Evolutionary conservation across 352 stramenopile species (phyloP).

Genomic region (Phytophthora sp.): DNA sequence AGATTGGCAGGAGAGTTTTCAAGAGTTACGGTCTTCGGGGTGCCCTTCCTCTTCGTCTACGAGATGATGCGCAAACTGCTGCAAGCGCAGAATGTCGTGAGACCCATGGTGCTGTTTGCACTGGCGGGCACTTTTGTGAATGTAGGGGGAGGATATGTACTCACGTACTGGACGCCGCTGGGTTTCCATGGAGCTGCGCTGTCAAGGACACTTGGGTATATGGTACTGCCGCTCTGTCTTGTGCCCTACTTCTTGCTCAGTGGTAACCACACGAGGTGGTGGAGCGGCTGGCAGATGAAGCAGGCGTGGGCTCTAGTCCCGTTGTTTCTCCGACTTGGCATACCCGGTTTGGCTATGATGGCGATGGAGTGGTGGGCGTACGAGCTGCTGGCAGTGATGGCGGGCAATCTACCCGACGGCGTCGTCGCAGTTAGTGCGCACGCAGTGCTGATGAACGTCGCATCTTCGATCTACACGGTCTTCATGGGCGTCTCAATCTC

Average conservation of each 20-base stretch:
- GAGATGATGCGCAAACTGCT: slow-evolving; percentile 78
- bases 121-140: slow-evolving; percentile 68
- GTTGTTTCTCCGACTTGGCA: slow-evolving; percentile 59
- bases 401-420: slow-evolving; percentile 68
- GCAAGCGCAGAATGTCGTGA: slow-evolving; percentile 76
- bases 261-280: slow-evolving; percentile 42
- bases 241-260: slow-evolving; percentile 57
- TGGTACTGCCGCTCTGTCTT: slow-evolving; percentile 56
- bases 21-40: slow-evolving; percentile 61
- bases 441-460: slow-evolving; percentile 76
- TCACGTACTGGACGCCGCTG: slow-evolving; percentile 70
- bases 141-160: slow-evolving; percentile 65
- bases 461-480: slow-evolving; percentile 68
- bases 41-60: slow-evolving; percentile 81
- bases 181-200: slow-evolving; percentile 81
- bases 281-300: slow-evolving; percentile 55
- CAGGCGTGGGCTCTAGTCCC: slow-evolving; percentile 43
- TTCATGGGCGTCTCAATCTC: slow-evolving; percentile 74
- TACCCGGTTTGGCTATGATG: slow-evolving; percentile 65
- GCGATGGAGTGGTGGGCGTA: slow-evolving; percentile 85
- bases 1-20: slow-evolving; percentile 62
- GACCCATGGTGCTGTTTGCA: slow-evolving; percentile 63
- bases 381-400: slow-evolving; percentile 71
- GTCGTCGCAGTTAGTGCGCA: slow-evolving; percentile 79
- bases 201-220: slow-evolving; percentile 62